Evolutionary conservation across 2,329 filamentous ascomycete genomes (phyloP).

Genomic region (Acrocalymma vagum): DNA sequence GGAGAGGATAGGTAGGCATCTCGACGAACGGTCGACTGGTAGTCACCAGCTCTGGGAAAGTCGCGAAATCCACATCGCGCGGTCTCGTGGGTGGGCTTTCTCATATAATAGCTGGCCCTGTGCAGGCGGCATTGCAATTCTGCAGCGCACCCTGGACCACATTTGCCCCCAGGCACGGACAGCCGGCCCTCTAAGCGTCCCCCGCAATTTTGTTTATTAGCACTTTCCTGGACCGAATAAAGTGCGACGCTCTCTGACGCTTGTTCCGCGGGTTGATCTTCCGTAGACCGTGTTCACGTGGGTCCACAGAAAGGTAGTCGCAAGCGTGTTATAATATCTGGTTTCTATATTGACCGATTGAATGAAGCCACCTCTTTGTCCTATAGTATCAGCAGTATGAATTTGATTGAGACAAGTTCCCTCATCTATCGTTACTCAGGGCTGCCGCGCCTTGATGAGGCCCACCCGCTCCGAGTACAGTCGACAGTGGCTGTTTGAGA

Average conservation of each 20-base stretch:
- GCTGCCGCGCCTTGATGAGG: slow-evolving; percentile 9
- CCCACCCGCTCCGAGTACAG: slow-evolving; percentile 9
- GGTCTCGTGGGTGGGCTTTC: slow-evolving; percentile 31
- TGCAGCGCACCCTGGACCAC: slow-evolving; percentile 21
- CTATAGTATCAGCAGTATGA: slow-evolving; percentile 14
- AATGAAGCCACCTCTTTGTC: slow-evolving; percentile 9
- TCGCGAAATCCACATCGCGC: slow-evolving; percentile 40
- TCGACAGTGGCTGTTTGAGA: slow-evolving; percentile 18
- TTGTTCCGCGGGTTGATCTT: slow-evolving; percentile 20
- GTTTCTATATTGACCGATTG: slow-evolving; percentile 8
- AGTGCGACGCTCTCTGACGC: slow-evolving; percentile 19
- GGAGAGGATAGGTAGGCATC: slow-evolving; percentile 49
- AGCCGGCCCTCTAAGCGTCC: slow-evolving; percentile 16
- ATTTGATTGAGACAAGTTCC: slow-evolving; percentile 7
- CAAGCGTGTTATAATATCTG: slow-evolving; percentile 13
- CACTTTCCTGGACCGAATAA: slow-evolving; percentile 20
- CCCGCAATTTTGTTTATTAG: slow-evolving; percentile 31
- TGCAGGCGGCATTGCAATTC: slow-evolving; percentile 15
- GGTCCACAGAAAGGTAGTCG: slow-evolving; percentile 15
- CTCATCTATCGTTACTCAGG: slow-evolving; percentile 21
- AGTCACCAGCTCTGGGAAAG: slow-evolving; percentile 29
- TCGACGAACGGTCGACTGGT: slow-evolving; percentile 32
- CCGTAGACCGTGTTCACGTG: slow-evolving; percentile 21
- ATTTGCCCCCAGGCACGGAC: slow-evolving; percentile 23
- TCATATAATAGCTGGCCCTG: slow-evolving; percentile 36